Evolutionary conservation across 2,329 filamentous ascomycete genomes (phyloP), one percentile per base, ranked within the genome.

Genomic region (Chaetoscypha palmicola): DNA sequence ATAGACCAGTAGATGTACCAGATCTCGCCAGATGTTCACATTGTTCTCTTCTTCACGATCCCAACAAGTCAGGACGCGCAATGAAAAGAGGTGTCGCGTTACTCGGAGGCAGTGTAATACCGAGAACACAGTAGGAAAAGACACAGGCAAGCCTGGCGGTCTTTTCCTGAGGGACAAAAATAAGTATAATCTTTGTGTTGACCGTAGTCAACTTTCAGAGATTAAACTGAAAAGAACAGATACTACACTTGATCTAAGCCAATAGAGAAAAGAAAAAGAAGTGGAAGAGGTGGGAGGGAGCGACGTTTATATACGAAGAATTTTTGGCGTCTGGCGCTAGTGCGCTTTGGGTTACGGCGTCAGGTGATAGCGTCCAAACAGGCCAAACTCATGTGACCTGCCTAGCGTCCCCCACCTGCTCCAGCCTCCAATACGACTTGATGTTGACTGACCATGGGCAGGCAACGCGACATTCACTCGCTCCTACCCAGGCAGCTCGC

Each of bases 191-290:
- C 81, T 79, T 72, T 75, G 76, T 77, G 73, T 72, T 71, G 72
- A 79, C 51, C 73, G 70, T 45, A 22, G 36, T 16, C 22, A 36
- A 33, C 42, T 45, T 45, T 45, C 42, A 45, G 42, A 45, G 42
- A 88, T 89, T 89, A 90, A 89, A 88, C 85, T 90, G 81, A 87
- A 85, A 88, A 89, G 84, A 90, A 89, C 83, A 87, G 83, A 55
- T 55, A 88, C 83, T 88, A 87, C 82, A 88, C 82, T 86, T 88
- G 83, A 88, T 88, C 83, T 87, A 84, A 85, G 79, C 79, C 73
- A 77, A 68, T 70, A 38, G 32, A 50, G 46, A 17, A 16, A 34
- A 34, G 41, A n/a, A 31, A 45, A 43, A 43, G 38, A 9, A 8
- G 35, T 35, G 36, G 16, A 33, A 24, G 3, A 16, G 21, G 8